Base-by-base conservation (phyloP, 345 rosid species). In the Eucalyptus curtisii region DNA sequence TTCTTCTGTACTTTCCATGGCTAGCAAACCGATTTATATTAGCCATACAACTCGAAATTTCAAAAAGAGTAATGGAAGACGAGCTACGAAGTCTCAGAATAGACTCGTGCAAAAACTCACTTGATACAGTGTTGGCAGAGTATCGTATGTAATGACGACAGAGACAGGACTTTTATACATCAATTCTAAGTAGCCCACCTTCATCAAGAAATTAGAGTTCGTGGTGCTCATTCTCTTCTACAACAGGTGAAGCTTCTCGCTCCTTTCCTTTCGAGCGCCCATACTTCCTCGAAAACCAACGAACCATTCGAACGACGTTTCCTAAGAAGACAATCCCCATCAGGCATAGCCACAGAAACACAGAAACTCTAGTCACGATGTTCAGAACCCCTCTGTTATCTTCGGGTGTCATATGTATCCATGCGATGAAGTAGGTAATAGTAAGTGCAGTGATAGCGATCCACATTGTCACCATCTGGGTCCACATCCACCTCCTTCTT, bases 401-500 rank as follows among this genome's bases (percentile, higher is more conserved):
- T 40, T 88, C 25, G 20, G 88, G 91, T 10, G 89, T 86, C 49
- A 88, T 71, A 20, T 88, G 79, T 24, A 87, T 27, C 81, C 86
- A 22, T 1, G 90, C 76, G 13, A 88, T 44, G 25, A 86, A 57
- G 86, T 88, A 92, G 22, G 92, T 89, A 31, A 81, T 31, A 6
- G 91, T 86, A 59, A 88, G 57, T 3, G 90, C 82, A 10, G 90
- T 86, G 57, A 92, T 87, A 4, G 92, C 91, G 30, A 89, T 55
- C 93, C 93, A 93, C 90, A 92, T 86, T 1, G 81, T 91, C 68
- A 88, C 91, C 10, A 90, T 91, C 90, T 89, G 88, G 47, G 89
- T 71, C 93, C 91, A 90, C 93, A 89, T 89, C 85, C 86, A 92
- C 48, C 87, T 10, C 31, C 92, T 88, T 11, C 86, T 45, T 88